Conservation (phyloP, 495 filamentous ascomycete genomes). For the Immersiella caudata region DNA sequence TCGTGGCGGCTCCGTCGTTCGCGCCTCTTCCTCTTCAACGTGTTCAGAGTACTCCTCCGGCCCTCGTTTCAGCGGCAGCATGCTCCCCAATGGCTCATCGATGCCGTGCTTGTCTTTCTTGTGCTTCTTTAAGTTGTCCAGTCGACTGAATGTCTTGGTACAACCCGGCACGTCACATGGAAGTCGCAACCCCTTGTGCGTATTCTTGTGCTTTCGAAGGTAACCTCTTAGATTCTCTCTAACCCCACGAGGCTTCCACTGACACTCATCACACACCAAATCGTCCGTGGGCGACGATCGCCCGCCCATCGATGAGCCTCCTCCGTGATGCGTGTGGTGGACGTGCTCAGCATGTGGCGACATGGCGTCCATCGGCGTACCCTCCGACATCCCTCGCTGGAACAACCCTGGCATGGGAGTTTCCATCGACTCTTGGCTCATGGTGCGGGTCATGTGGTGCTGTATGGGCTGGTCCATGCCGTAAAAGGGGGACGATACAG, state of each 20-base stretch:
- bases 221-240: conserved; percentile 43
- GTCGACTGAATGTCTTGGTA: conserved; percentile 45
- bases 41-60: conserved; percentile 23
- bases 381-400: conserved; percentile 21
- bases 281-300: conserved; percentile 28
- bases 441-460: conserved; percentile 27
- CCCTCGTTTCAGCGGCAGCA: conserved; percentile 29
- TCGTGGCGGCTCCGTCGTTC: conserved; percentile 22
- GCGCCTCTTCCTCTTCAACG: conserved; percentile 26
- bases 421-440: conserved; percentile 35
- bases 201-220: conserved; percentile 45
- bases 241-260: conserved; percentile 43
- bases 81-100: conserved; percentile 28
- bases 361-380: conserved; percentile 15
- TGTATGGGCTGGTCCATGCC: conserved; percentile 17
- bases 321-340: conserved; percentile 18
- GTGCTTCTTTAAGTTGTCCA: conserved; percentile 50
- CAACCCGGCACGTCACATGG: conserved; percentile 40
- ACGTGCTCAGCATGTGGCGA: conserved; percentile 22
- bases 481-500: conserved; percentile 26
- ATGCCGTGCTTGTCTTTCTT: conserved; percentile 44
- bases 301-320: not conserved
- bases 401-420: conserved; percentile 19
- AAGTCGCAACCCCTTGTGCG: conserved; percentile 40
- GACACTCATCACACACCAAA: conserved; percentile 42